Evolutionary conservation across 164 flowering plant genomes (phyloP), one percentile per base, ranked within the genome.

Genomic region (Liriodendron chinense): DNA sequence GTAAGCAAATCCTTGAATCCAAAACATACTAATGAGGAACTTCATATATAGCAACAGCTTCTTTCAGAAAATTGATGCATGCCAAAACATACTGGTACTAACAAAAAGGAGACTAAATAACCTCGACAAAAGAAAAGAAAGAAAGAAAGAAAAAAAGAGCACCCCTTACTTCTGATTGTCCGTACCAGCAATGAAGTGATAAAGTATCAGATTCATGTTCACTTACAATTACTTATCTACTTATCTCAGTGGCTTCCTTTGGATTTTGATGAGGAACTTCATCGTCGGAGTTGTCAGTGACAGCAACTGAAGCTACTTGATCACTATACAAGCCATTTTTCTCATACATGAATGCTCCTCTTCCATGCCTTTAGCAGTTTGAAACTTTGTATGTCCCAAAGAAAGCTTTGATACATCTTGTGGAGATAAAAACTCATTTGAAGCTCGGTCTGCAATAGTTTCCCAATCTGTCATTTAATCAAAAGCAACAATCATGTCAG

Each of bases 341-440:
- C 65, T 75, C 79, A 72, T 89, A 96, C 23, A 96, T 82, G 74
- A 96, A 94, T 34, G 94, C 82, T 72, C 99, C 98, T 79, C 99
- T 85, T 70, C 98, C 99, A 73, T 97, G 91, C 49, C 92, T 83
- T 86, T 91, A 64, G 90, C 83, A 25, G 66, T 73, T 77, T 86
- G 81, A 72, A 26, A 66, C 69, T 84, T 75, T 7, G 79, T 23
- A 67, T 91, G 90, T 77, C 86, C 84, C 72, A 86, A 76, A 34
- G 92, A 73, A 72, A 86, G 87, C 57, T 87, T 76, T 18, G 91
- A 84, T 50, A 88, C 79, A 53, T 72, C 22, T 57, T 80, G 79
- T 59, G 85, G 74, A 72, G 90, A 57, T 10, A 87, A 83, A 26
- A 88, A 75, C 75, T 86, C 88, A 77, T 84, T 80, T 13, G 91